Evolutionary conservation across 1,284 basidiomycete species (phyloP).

Genomic region (Irpex rosettiformis): DNA sequence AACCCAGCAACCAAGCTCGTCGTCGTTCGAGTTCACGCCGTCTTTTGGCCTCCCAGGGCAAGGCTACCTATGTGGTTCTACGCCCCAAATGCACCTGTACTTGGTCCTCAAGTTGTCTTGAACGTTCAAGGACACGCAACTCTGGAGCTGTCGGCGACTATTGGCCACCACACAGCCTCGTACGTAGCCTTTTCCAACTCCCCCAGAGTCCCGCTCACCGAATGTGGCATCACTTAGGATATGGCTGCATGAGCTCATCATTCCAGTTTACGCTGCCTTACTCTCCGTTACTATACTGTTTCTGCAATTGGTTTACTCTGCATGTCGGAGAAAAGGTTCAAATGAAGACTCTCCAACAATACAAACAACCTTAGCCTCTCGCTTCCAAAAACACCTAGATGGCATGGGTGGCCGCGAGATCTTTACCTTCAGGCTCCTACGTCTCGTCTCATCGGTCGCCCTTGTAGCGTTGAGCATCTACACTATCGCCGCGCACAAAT

Average conservation of each 20-base stretch:
- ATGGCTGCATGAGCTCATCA: background rate
- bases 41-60: background rate
- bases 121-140: background rate
- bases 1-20: background rate
- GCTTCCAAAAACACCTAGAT: conserved; percentile 11
- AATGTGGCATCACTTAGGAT: background rate
- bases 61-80: background rate
- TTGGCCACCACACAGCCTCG: background rate
- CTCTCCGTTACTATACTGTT: conserved; percentile 12
- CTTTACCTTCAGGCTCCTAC: conserved; percentile 22
- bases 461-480: conserved; percentile 19
- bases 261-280: conserved; percentile 17
- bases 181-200: background rate
- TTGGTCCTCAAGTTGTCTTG: background rate
- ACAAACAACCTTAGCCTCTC: background rate
- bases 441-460: conserved; percentile 19
- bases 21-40: background rate
- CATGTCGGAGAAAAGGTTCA: background rate
- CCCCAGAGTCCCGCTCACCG: background rate
- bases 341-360: background rate
- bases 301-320: conserved; percentile 6
- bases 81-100: background rate
- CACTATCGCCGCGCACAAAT: conserved; percentile 7
- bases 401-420: conserved; percentile 21
- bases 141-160: background rate